Evolutionary conservation across 495 filamentous ascomycete species (phyloP), one percentile per base, ranked within the genome.

Genomic region (Talaromyces proteolyticus): DNA sequence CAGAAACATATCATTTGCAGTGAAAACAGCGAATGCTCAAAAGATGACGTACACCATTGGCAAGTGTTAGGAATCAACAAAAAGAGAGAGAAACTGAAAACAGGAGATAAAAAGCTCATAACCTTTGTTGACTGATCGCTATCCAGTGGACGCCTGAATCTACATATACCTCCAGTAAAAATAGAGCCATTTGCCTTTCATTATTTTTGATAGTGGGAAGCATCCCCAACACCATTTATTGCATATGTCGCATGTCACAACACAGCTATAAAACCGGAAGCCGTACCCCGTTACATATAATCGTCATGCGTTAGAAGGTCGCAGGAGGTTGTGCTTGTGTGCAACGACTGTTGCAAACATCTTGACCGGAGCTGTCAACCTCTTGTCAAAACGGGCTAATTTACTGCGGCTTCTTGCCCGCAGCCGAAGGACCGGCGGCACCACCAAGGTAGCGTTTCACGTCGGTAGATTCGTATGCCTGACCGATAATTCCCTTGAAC

Each of bases 401-500:
- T 50, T 75, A 79, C 65, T 79, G 76, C 0, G 74, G 73, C 69
- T 86, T 85, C 74, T 84, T 85, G 46, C 65, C 63, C 24, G 62
- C 69, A 41, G 65, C 58, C 36, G 65, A 54, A n/a, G 77, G 70
- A 23, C 69, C n/a, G n/a, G n/a, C n/a, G n/a, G n/a, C 68, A 17
- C 77, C 80, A 51, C 73, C 67, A 48, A 81, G 61, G 63, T 90
- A 91, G 63, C 79, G 81, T 64, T 75, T 75, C 54, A 89, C 57
- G 59, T 97, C 89, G 14, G 92, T 95, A 23, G 76, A 73, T 58
- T 89, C 87, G 56, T 88, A 82, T 53, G 80, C 90, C 68, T 89
- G 82, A 58, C 78, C 74, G 34, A 85, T 74, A 18, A 74, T 61
- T 45, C 75, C 74, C 86, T 97, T 97, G 64, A 89, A 75, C 34